Conservation (phyloP, 164 flowering plant genomes). For the Dillenia suffruticosa region DNA sequence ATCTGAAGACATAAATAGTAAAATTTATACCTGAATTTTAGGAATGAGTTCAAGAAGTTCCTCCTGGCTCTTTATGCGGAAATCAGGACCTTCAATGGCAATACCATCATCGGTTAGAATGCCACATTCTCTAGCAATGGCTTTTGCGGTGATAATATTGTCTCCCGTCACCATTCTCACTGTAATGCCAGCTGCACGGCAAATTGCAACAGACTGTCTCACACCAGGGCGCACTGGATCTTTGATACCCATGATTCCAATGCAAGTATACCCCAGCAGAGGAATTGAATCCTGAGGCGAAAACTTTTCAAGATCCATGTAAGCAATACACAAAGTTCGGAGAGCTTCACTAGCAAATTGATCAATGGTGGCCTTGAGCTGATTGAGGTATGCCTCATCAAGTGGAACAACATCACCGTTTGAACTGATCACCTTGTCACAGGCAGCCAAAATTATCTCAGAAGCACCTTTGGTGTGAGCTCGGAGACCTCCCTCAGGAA, state of each 20-base stretch:
- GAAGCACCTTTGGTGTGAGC: constrained; percentile 82
- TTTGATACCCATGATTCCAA: constrained; percentile 74
- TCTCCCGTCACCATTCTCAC: constrained; percentile 86
- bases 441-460: constrained; percentile 67
- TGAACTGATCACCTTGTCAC: constrained; percentile 59
- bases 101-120: constrained; percentile 73
- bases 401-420: constrained; percentile 58
- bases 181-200: constrained; percentile 67
- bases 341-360: constrained; percentile 74
- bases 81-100: constrained; percentile 75
- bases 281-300: constrained; percentile 44
- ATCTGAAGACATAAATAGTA: background rate
- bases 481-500: constrained; percentile 55
- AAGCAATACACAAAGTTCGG: constrained; percentile 71
- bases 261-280: constrained; percentile 50
- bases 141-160: constrained; percentile 76
- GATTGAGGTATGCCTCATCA: constrained; percentile 38
- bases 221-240: constrained; percentile 86
- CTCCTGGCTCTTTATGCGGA: constrained; percentile 52
- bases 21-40: constrained; percentile 50
- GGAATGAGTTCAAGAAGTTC: constrained; percentile 55
- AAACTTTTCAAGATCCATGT: constrained; percentile 46
- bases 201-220: constrained; percentile 64
- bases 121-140: constrained; percentile 79
- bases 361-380: constrained; percentile 48